Conservation (phyloP, 202 grass and related monocot genomes). For the Saccharum hybrid region DNA sequence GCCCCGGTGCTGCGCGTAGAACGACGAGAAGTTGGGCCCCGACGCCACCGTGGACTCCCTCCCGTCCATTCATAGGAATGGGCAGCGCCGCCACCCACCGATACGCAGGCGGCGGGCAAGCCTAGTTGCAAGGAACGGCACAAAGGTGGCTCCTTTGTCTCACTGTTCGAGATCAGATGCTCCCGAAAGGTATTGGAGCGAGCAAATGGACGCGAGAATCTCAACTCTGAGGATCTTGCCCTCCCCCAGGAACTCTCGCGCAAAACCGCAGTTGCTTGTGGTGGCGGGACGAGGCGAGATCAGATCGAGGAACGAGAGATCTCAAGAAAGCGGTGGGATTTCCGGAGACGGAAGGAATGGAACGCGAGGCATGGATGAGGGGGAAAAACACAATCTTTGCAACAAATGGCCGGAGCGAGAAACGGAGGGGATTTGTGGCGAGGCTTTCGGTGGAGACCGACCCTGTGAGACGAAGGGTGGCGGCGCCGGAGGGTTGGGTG, state of each 20-base stretch:
- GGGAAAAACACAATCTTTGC: slow-evolving; percentile 38
- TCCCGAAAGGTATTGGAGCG: slow-evolving; percentile 36
- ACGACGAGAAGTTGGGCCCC: slow-evolving; percentile 63
- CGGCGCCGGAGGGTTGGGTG: slow-evolving; percentile 21
- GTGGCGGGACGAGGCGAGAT: slow-evolving; percentile 41
- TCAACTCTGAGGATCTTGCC: slow-evolving; percentile 37
- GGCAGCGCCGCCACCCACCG: slow-evolving; percentile 39
- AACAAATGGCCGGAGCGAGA: slow-evolving; percentile 4
- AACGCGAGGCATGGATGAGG: neutral
- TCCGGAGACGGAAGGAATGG: neutral
- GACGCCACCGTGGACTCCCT: slow-evolving; percentile 70
- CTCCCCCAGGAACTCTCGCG: neutral
- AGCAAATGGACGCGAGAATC: slow-evolving; percentile 46
- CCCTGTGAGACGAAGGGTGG: slow-evolving; percentile 25
- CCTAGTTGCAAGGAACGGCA: slow-evolving; percentile 42
- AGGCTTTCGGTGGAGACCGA: slow-evolving; percentile 30
- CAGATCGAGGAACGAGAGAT: slow-evolving; percentile 48
- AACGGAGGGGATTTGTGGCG: slow-evolving; percentile 30
- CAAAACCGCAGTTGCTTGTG: neutral
- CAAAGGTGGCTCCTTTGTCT: slow-evolving; percentile 40
- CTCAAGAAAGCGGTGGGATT: slow-evolving; percentile 13
- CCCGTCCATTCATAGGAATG: slow-evolving; percentile 64
- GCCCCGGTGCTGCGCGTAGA: slow-evolving; percentile 72
- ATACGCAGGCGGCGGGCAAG: neutral
- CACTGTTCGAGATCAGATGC: slow-evolving; percentile 46